Evolutionary conservation across 2,329 filamentous ascomycete species (phyloP), one percentile per base, ranked within the genome.

Genomic region (Calonectria henricotiae): DNA sequence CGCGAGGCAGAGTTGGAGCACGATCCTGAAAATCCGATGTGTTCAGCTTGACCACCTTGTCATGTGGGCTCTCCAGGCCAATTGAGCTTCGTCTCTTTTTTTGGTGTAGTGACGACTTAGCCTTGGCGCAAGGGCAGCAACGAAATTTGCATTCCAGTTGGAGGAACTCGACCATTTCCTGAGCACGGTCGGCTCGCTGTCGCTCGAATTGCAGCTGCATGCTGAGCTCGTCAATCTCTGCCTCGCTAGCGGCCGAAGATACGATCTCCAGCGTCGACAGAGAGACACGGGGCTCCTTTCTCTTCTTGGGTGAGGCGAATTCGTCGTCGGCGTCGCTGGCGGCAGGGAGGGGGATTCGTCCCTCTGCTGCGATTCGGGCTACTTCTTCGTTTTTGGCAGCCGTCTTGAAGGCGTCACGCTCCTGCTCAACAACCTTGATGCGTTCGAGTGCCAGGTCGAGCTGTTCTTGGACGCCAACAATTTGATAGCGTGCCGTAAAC

Each of bases 161-260:
- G 79, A 95, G 85, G 80, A 94, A 95, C 37, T 95, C 92, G 58
- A 94, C 86, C 77, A 93, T 89, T 70, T 94, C 93, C 72, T 92
- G 86, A 0, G 93, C 92, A 8, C 92, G 88, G 71, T 92, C 87
- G 11, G 92, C 91, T 65, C 91, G 86, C 78, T 89, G 88, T 83
- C 88, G 84, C 81, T 89, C 89, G 87, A 88, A 90, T 67, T 87
- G 83, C 77, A 88, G 84, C 65, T 88, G 82, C 6, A 82, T 82
- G 0, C 83, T 84, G 46, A 90, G 81, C 74, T 90, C 87, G 51
- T 90, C 88, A 39, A 90, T 86, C 75, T 90, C 89, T n/a, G 85
- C 83, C 74, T 90, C 88, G 72, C 85, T 89, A 72, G 85, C 82
- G 65, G 85, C 85, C 1, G 89, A 91, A 2, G 88, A 89, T 67